Evolutionary conservation across 192 early-diverging fungal genomes (phyloP).

Genomic region (Coemansia sp.): DNA sequence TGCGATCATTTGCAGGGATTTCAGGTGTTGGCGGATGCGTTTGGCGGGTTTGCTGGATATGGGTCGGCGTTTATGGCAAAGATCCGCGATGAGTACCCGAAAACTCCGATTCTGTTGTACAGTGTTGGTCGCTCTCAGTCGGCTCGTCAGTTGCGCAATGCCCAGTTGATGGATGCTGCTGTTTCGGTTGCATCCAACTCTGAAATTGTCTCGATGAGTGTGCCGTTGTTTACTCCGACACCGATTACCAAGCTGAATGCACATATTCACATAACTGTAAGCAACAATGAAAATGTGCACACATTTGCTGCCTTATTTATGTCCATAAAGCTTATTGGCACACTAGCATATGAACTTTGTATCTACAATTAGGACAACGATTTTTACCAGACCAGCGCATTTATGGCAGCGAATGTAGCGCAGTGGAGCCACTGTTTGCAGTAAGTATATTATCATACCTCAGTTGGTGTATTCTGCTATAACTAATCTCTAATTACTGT

Average conservation of each 20-base stretch:
- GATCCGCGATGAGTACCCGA: slow-evolving; percentile 71
- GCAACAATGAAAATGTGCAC: slow-evolving; percentile 4
- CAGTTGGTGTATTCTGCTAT: too few species aligned
- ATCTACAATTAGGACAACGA: slow-evolving; percentile 15
- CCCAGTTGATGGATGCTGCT: slow-evolving; percentile 22
- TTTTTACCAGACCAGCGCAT: slow-evolving; percentile 21
- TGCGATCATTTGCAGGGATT: slow-evolving; percentile 63
- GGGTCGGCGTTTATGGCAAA: slow-evolving; percentile 57
- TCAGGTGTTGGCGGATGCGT: slow-evolving; percentile 63
- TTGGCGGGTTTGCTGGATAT: slow-evolving; percentile 74
- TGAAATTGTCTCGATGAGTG: slow-evolving; percentile 32
- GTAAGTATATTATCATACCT: slow-evolving; percentile 10
- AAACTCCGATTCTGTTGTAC: slow-evolving; percentile 61
- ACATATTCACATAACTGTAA: slow-evolving; percentile 15
- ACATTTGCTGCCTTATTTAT: neutral
- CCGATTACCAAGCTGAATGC: slow-evolving; percentile 1
- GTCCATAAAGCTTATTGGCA: neutral
- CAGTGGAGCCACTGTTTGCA: slow-evolving; percentile 36
- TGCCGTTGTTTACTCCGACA: slow-evolving; percentile 32
- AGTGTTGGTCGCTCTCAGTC: slow-evolving; percentile 38
- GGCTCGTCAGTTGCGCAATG: neutral
- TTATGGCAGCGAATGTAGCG: slow-evolving; percentile 32
- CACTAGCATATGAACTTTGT: neutral
- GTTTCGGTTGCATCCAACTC: slow-evolving; percentile 21
- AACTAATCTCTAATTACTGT: neutral